These are phyloP conservation scores for Ganoderma lucidum DNA, from an alignment of 1,284 basidiomycete genomes.

Conservation along the genomic window DNA sequence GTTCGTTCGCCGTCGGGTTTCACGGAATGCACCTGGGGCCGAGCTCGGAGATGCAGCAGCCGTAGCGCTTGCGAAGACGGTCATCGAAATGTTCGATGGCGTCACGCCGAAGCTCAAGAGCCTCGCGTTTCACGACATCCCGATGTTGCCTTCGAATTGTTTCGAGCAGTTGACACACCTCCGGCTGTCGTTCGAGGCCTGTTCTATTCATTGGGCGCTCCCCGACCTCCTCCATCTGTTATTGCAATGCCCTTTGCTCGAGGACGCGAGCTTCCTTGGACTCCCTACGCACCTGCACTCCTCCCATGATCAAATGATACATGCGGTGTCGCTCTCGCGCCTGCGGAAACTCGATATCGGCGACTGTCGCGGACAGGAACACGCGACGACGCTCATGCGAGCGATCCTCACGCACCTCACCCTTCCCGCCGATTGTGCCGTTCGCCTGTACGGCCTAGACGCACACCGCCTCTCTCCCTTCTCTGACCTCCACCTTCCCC, in stretches of 20 bases:
- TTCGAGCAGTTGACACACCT: conserved; percentile 15
- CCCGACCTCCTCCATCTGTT: conserved; percentile 21
- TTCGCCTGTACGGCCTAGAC: conserved; percentile 21
- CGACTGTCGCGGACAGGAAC: conserved; percentile 17
- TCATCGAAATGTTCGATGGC: conserved; percentile 22
- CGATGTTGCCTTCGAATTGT: conserved; percentile 25
- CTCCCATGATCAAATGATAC: background rate
- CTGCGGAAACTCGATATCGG: conserved; percentile 21
- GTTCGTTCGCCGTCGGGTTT: conserved; percentile 11
- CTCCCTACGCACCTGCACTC: conserved; percentile 25
- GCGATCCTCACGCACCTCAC: conserved; percentile 17
- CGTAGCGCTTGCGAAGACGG: background rate
- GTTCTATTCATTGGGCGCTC: conserved; percentile 14
- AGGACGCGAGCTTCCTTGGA: conserved; percentile 12
- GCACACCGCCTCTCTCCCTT: conserved; percentile 10
- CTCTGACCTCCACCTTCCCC: conserved; percentile 11
- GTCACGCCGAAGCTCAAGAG: conserved; percentile 19
- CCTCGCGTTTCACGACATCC: conserved; percentile 27
- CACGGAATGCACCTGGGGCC: background rate
- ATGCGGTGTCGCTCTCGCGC: conserved; percentile 3
- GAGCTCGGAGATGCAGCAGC: background rate
- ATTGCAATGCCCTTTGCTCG: conserved; percentile 6
- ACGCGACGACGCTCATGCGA: conserved; percentile 17
- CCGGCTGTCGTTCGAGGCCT: conserved; percentile 17
- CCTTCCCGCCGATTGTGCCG: conserved; percentile 13